Percentiles rank a stretch among this genome's conserved stretches.
Conservation (phyloP, 78 protist species). For the Dictyostelium purpureum region DNA sequence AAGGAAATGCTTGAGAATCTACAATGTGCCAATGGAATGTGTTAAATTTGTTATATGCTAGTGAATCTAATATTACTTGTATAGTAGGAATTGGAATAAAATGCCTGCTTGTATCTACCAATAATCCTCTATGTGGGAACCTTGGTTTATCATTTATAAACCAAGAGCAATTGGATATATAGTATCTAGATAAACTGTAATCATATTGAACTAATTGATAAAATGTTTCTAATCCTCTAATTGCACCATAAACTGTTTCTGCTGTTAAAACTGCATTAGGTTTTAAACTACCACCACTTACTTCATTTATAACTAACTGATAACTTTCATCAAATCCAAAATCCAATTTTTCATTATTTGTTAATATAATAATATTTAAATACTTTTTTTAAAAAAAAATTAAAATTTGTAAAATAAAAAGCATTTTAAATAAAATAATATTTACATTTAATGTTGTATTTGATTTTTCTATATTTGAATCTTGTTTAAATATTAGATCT, state of each 20-base stretch:
- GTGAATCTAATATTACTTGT: background rate
- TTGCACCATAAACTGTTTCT: constrained; percentile 85
- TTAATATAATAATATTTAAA: background rate
- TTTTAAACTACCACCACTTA: background rate
- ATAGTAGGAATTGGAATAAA: background rate
- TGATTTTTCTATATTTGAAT: background rate
- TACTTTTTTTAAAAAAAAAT: background rate
- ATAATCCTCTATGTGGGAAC: constrained; percentile 28
- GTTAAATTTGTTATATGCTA: constrained; percentile 14
- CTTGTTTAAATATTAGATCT: background rate
- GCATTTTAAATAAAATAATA: background rate
- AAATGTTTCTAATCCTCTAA: constrained; percentile 92
- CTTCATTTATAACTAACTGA: background rate
- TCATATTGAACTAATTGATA: constrained; percentile 88
- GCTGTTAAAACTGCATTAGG: constrained; percentile 5
- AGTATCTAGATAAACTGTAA: background rate
- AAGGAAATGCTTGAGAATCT: constrained; percentile 51
- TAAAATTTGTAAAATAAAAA: background rate
- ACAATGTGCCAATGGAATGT: constrained; percentile 56
- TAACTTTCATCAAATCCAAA: constrained; percentile 47
- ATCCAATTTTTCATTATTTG: constrained; percentile 10
- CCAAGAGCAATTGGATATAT: background rate
- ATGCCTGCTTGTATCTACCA: constrained; percentile 43
- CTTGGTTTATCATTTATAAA: constrained; percentile 76
- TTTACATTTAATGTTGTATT: background rate